Evolutionary conservation across 495 filamentous ascomycete species (phyloP).

Genomic region (Rusavskia elegans): DNA sequence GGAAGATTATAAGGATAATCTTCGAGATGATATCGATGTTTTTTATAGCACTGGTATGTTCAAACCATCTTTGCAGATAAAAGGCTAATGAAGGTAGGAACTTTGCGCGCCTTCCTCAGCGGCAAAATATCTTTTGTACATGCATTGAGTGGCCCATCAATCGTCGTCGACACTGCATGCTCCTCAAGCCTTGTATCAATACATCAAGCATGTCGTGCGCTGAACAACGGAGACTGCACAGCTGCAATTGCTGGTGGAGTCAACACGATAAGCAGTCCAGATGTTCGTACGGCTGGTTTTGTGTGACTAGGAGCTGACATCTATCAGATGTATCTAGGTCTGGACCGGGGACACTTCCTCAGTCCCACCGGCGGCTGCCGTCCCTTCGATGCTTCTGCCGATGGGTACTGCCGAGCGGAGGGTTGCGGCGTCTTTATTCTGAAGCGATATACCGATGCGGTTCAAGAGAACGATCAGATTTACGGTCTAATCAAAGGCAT

Average conservation of each 20-base stretch:
- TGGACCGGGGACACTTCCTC: constrained; percentile 25
- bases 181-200: constrained; percentile 24
- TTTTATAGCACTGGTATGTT: constrained; percentile 22
- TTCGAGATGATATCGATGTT: constrained; percentile 7
- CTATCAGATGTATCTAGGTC: background rate
- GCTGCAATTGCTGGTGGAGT: constrained; percentile 30
- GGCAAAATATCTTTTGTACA: constrained; percentile 20
- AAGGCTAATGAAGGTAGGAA: background rate
- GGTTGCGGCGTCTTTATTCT: constrained; percentile 27
- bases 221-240: constrained; percentile 30
- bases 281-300: constrained; percentile 26
- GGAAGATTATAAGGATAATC: constrained; percentile 67
- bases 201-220: constrained; percentile 16
- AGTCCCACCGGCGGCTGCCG: constrained; percentile 26
- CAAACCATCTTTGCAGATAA: background rate
- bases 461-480: constrained; percentile 32
- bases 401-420: constrained; percentile 34
- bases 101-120: background rate
- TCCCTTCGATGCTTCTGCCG: constrained; percentile 29
- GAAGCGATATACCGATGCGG: constrained; percentile 32
- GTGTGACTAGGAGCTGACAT: background rate
- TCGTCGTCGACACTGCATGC: constrained; percentile 28
- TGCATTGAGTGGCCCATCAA: constrained; percentile 22
- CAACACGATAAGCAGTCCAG: constrained; percentile 25
- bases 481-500: constrained; percentile 22